Conservation (phyloP, 768 basidiomycete species). For the Boletus reticuloceps region DNA sequence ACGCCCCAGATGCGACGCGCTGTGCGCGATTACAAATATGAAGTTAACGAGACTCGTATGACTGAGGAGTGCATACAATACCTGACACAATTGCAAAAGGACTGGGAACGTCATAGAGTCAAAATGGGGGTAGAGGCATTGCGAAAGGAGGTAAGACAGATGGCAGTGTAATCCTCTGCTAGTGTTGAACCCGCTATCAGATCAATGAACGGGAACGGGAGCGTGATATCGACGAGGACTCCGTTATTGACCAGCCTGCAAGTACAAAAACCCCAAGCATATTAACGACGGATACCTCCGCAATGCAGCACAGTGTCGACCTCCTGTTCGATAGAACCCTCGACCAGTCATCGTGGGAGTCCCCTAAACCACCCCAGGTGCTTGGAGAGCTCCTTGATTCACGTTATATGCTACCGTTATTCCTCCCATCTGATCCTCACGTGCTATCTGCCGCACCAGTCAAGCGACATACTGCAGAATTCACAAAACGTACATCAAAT, state of each 20-base stretch:
- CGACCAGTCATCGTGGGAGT: constrained; percentile 72
- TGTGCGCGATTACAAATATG: constrained; percentile 89
- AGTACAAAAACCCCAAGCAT: constrained; percentile 28
- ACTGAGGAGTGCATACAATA: constrained; percentile 95
- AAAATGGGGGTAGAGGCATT: constrained; percentile 83
- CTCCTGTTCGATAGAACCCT: constrained; percentile 69
- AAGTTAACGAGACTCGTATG: constrained; percentile 90
- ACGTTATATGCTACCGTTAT: constrained; percentile 86
- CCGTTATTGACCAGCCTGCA: constrained; percentile 41
- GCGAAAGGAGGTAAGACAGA: constrained; percentile 65
- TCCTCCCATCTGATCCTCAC: constrained; percentile 78
- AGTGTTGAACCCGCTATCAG: constrained; percentile 33
- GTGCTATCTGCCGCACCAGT: constrained; percentile 69
- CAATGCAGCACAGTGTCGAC: constrained; percentile 64
- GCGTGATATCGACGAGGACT: constrained; percentile 28
- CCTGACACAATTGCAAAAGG: constrained; percentile 90
- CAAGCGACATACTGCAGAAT: constrained; percentile 31
- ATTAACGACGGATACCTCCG: constrained; percentile 34
- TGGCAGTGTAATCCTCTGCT: background rate
- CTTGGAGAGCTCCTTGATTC: constrained; percentile 92
- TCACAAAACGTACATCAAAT: constrained; percentile 10
- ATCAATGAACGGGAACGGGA: constrained; percentile 61
- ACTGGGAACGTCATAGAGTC: constrained; percentile 93
- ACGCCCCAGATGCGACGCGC: constrained; percentile 79
- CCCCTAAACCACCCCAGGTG: constrained; percentile 72